phyloP scores from a whole-genome alignment of 1,139 yeast species.

The Geotrichum siamense region DNA sequence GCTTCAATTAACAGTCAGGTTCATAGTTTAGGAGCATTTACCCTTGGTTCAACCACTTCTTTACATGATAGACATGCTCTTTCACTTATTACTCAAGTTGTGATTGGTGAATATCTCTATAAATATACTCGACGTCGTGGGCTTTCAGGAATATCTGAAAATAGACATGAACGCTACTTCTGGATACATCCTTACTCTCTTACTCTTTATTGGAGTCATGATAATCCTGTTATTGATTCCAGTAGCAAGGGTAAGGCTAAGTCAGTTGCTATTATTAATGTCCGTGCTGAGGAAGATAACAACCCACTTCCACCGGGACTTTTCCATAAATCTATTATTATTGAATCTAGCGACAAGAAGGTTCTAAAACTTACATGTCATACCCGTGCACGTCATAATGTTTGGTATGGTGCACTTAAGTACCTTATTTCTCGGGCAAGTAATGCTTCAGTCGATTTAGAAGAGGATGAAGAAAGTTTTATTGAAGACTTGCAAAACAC shows the following conservation, averaged over 20 bases:
- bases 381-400: conserved; percentile 78
- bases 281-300: conserved; percentile 76
- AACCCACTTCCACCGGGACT: conserved; percentile 89
- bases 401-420: conserved; percentile 82
- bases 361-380: conserved; percentile 79
- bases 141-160: conserved; percentile 64
- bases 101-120: conserved; percentile 84
- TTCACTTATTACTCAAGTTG: conserved; percentile 84
- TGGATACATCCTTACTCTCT: conserved; percentile 95
- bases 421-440: conserved; percentile 61
- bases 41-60: conserved; percentile 52
- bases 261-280: conserved; percentile 75
- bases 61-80: conserved; percentile 72
- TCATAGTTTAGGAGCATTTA: conserved; percentile 31
- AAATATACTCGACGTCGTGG: conserved; percentile 83
- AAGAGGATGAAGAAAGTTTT: conserved; percentile 24
- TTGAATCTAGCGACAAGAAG: conserved; percentile 57
- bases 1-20: conserved; percentile 3
- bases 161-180: conserved; percentile 85
- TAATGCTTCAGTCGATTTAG: conserved; percentile 35
- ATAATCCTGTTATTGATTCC: conserved; percentile 64
- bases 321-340: conserved; percentile 74
- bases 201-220: conserved; percentile 83
- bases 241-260: conserved; percentile 47
- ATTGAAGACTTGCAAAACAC: conserved; percentile 23